Conservation (phyloP, 345 rosid genomes). For the Syzygium grande region DNA sequence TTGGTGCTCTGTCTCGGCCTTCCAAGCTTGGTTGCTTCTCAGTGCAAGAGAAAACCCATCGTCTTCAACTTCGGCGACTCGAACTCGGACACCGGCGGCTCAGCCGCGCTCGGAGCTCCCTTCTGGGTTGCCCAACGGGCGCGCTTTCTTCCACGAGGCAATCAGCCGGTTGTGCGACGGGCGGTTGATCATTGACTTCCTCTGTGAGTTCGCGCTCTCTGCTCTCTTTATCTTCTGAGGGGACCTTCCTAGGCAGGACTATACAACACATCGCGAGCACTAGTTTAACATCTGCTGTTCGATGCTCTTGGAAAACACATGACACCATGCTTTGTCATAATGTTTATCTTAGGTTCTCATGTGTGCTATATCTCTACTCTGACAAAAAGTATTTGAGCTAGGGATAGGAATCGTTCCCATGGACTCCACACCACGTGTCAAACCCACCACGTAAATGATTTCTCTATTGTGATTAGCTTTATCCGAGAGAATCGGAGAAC, state of each 20-base stretch:
- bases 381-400: background rate
- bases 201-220: constrained; percentile 24
- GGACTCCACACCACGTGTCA: background rate
- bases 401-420: background rate
- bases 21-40: constrained; percentile 11
- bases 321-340: background rate
- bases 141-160: background rate
- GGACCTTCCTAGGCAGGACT: background rate
- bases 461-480: background rate
- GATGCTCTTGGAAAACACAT: background rate
- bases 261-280: background rate
- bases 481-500: background rate
- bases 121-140: constrained; percentile 4
- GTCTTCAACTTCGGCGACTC: constrained; percentile 51
- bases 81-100: constrained; percentile 50
- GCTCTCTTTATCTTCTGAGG: background rate
- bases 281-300: background rate
- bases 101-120: constrained; percentile 20
- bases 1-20: background rate
- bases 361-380: background rate
- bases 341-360: background rate
- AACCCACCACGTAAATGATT: background rate
- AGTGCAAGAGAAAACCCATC: constrained; percentile 18
- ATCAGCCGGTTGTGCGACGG: constrained; percentile 28
- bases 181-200: constrained; percentile 49